These are phyloP conservation scores for Saturnispora hagleri DNA, from an alignment of 805 yeast genomes.

Conservation along the genomic window DNA sequence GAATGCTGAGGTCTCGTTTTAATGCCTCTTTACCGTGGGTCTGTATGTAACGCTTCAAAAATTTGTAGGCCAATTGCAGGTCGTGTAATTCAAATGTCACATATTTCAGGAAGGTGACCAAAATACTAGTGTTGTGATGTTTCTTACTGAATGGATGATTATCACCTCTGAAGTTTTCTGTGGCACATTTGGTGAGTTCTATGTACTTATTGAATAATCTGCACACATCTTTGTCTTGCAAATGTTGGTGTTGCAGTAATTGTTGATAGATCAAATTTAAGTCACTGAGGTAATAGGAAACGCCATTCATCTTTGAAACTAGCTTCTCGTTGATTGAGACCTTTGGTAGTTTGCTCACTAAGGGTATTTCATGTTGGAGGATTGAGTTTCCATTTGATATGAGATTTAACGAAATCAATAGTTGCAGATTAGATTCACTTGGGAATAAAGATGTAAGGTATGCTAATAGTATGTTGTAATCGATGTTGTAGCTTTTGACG, in stretches of 20 bases:
- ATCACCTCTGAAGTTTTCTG: not conserved
- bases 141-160: conserved; percentile 15
- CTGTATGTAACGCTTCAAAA: conserved; percentile 1
- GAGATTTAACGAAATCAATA: conserved; percentile 4
- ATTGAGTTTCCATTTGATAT: not conserved
- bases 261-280: conserved; percentile 11
- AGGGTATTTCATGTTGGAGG: not conserved
- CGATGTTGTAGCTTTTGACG: conserved; percentile 4
- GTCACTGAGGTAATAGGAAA: conserved; percentile 7
- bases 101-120: conserved; percentile 13
- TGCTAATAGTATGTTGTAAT: conserved; percentile 7
- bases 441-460: conserved; percentile 13
- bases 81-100: conserved; percentile 9
- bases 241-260: conserved; percentile 3
- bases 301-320: not conserved
- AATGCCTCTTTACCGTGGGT: not conserved
- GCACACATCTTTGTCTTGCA: conserved; percentile 1
- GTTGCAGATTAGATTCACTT: not conserved
- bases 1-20: not conserved
- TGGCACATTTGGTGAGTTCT: not conserved
- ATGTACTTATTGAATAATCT: conserved; percentile 8
- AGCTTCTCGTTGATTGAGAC: conserved; percentile 8
- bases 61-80: conserved; percentile 2
- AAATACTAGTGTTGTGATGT: conserved; percentile 14
- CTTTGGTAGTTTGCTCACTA: conserved; percentile 4